A percentile compares a stretch with the other conserved stretches of the same genome.
These are phyloP conservation scores for Globisporangium camurandrum DNA, from an alignment of 352 stramenopile genomes.

Conservation along the genomic window DNA sequence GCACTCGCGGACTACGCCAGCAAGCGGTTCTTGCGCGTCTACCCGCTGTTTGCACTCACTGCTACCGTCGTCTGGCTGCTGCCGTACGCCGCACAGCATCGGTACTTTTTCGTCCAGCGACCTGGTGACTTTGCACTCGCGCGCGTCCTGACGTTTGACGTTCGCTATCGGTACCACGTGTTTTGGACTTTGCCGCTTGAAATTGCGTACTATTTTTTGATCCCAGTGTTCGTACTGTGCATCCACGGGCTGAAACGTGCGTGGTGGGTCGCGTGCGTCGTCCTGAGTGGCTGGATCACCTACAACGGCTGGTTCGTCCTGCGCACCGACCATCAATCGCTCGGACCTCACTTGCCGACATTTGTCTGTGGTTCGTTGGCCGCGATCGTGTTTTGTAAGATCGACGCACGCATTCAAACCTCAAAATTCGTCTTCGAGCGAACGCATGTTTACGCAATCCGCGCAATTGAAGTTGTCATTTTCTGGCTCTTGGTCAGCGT, in stretches of 20 bases:
- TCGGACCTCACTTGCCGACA: conserved; percentile 22
- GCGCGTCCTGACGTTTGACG: conserved; percentile 23
- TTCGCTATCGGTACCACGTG: conserved; percentile 26
- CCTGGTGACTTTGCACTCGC: conserved; percentile 18
- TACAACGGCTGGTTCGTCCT: conserved; percentile 14
- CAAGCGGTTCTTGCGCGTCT: conserved; percentile 48
- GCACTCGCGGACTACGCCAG: conserved; percentile 30
- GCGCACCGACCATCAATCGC: conserved; percentile 14
- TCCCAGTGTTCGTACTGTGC: conserved; percentile 20
- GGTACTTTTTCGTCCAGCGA: conserved; percentile 18
- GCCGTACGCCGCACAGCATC: conserved; percentile 17
- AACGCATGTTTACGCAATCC: conserved; percentile 4
- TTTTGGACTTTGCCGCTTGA: conserved; percentile 48
- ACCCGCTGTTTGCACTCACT: conserved; percentile 32
- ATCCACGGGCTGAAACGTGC: background rate
- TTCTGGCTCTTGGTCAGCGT: conserved; percentile 18
- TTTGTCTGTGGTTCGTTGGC: conserved; percentile 27
- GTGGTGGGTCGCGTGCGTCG: conserved; percentile 17
- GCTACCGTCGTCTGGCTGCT: conserved; percentile 24
- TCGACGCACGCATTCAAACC: conserved; percentile 12
- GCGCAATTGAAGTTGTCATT: conserved; percentile 10
- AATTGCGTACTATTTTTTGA: conserved; percentile 35
- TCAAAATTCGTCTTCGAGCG: too few species aligned
- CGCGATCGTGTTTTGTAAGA: conserved; percentile 18
- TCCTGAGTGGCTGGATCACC: conserved; percentile 14